These are phyloP conservation scores for Hibiscus mutabilis DNA, from an alignment of 345 rosid genomes.

Conservation along the genomic window DNA sequence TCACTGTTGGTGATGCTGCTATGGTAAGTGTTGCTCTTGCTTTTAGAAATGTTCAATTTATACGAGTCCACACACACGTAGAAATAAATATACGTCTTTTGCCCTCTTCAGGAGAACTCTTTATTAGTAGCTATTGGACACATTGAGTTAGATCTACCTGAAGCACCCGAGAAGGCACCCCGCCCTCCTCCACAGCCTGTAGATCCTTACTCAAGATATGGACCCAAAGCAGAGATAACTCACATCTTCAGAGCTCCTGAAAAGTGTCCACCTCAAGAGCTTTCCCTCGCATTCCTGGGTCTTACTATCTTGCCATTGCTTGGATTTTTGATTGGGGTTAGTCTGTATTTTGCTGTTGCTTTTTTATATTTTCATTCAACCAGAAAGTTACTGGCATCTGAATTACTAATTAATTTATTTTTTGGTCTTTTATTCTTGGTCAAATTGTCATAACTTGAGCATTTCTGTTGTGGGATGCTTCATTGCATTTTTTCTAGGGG, in stretches of 20 bases:
- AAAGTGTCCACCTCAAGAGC: slow-evolving; percentile 71
- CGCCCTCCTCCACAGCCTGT: slow-evolving; percentile 53
- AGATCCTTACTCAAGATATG: slow-evolving; percentile 67
- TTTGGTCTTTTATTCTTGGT: background rate
- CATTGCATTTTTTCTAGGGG: background rate
- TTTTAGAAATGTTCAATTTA: background rate
- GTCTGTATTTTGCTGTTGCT: slow-evolving; percentile 18
- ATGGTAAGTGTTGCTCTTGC: slow-evolving; percentile 52
- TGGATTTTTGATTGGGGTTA: slow-evolving; percentile 86
- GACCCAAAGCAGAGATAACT: slow-evolving; percentile 78
- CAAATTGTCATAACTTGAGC: background rate
- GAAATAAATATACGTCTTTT: slow-evolving; percentile 3
- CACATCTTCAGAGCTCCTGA: slow-evolving; percentile 90
- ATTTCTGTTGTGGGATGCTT: background rate
- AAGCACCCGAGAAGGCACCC: slow-evolving; percentile 83
- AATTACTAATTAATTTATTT: background rate
- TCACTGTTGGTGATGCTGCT: slow-evolving; percentile 77
- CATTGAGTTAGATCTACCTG: slow-evolving; percentile 83
- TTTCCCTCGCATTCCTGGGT: slow-evolving; percentile 81
- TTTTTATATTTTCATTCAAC: background rate
- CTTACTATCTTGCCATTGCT: slow-evolving; percentile 62
- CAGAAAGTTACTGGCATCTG: background rate
- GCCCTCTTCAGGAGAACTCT: slow-evolving; percentile 71
- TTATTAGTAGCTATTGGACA: slow-evolving; percentile 57
- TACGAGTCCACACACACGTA: background rate